phyloP scores from a whole-genome alignment of 1,284 basidiomycete genomes.

The Laetiporus sulphureus region DNA sequence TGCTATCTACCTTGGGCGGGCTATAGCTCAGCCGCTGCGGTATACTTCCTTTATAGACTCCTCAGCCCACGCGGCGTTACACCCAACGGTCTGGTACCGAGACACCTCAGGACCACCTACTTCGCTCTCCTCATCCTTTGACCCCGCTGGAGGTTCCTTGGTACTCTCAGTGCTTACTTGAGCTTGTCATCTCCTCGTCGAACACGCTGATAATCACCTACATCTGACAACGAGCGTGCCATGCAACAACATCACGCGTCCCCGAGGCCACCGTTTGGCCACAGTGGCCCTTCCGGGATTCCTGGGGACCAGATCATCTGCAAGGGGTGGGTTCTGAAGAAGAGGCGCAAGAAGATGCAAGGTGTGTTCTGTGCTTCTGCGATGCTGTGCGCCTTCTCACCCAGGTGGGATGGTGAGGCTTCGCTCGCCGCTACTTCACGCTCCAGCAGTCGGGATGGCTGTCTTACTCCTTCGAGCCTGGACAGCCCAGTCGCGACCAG shows the following conservation, averaged over 20 bases:
- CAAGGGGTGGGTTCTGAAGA: slow-evolving; percentile 78
- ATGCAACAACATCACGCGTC: slow-evolving; percentile 14
- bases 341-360: slow-evolving; percentile 80
- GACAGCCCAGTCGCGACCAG: slow-evolving; percentile 64
- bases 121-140: too few species aligned
- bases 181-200: too few species aligned
- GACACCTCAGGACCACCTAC: too few species aligned
- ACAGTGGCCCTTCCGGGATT: slow-evolving; percentile 4
- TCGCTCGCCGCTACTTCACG: slow-evolving; percentile 75
- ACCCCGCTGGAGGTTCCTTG: too few species aligned
- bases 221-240: background rate
- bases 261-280: slow-evolving; percentile 6
- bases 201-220: too few species aligned
- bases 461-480: slow-evolving; percentile 69
- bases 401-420: slow-evolving; percentile 41
- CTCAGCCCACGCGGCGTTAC: too few species aligned
- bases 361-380: slow-evolving; percentile 34
- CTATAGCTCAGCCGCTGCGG: too few species aligned
- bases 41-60: too few species aligned
- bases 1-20: too few species aligned
- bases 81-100: too few species aligned
- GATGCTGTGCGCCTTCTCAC: background rate
- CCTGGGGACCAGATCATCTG: slow-evolving; percentile 30
- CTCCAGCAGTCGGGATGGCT: slow-evolving; percentile 62
- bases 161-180: too few species aligned